These are phyloP conservation scores for Candida khao-thaluensis DNA, from an alignment of 805 yeast genomes.

Conservation along the genomic window DNA sequence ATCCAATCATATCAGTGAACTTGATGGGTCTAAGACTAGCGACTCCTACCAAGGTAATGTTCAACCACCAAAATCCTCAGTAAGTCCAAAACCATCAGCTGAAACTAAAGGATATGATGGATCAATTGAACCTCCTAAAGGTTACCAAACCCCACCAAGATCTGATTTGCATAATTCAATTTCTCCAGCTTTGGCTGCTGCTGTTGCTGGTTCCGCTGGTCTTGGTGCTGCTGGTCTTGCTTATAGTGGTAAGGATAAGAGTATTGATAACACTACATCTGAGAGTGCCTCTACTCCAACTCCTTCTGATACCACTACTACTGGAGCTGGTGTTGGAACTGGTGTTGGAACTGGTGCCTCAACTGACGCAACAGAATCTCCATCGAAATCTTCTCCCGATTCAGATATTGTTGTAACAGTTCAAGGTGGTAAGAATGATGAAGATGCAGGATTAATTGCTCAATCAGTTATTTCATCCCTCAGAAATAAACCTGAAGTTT, in stretches of 20 bases:
- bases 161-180: background rate
- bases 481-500: slow-evolving; percentile 22
- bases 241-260: background rate
- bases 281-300: background rate
- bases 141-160: slow-evolving; percentile 3
- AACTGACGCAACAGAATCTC: background rate
- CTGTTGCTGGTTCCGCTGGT: slow-evolving; percentile 25
- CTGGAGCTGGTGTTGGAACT: slow-evolving; percentile 30
- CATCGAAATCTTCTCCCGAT: slow-evolving; percentile 12
- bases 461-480: slow-evolving; percentile 25
- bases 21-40: slow-evolving; percentile 22
- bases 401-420: slow-evolving; percentile 33
- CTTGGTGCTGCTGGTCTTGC: slow-evolving; percentile 28
- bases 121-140: slow-evolving; percentile 11
- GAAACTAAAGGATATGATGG: slow-evolving; percentile 12
- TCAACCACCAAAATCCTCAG: slow-evolving; percentile 10
- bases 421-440: slow-evolving; percentile 25
- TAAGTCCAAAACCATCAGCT: slow-evolving; percentile 1
- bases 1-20: background rate
- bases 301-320: background rate
- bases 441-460: slow-evolving; percentile 29
- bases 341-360: slow-evolving; percentile 1
- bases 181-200: slow-evolving; percentile 2
- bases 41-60: slow-evolving; percentile 9
- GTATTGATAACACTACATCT: background rate